A percentile compares a stretch with the other conserved stretches of the same genome.
These are phyloP conservation scores for Tetracladium setigerum DNA, from an alignment of 495 filamentous ascomycete genomes.

Conservation along the genomic window DNA sequence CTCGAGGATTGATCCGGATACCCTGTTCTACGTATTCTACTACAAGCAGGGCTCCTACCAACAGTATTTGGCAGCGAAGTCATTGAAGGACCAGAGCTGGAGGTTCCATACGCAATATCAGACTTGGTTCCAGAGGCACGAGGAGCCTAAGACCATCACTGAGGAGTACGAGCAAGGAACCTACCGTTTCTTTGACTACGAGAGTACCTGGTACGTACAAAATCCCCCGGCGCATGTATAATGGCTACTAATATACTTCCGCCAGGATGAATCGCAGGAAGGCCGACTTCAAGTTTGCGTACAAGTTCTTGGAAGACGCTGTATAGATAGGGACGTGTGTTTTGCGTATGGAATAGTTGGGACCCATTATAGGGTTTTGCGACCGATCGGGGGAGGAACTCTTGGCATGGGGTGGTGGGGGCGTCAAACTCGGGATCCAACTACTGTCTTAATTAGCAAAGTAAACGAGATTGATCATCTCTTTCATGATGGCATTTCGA, in stretches of 20 bases:
- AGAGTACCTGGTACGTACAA: conserved; percentile 83
- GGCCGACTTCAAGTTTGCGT: conserved; percentile 96
- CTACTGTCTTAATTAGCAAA: conserved; percentile 18
- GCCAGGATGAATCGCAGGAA: conserved; percentile 97
- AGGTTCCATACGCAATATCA: conserved; percentile 99
- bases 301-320: conserved; percentile 94
- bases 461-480: conserved; percentile 18
- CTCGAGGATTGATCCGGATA: conserved; percentile 83
- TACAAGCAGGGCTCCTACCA: conserved; percentile 95
- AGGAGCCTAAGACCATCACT: conserved; percentile 96
- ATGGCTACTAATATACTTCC: conserved; percentile 1
- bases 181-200: conserved; percentile 98
- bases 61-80: conserved; percentile 93
- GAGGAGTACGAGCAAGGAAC: conserved; percentile 98
- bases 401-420: no score
- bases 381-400: no score
- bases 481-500: conserved; percentile 6
- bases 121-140: conserved; percentile 97
- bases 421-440: no score
- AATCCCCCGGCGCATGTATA: background rate
- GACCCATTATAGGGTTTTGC: no score
- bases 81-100: conserved; percentile 95
- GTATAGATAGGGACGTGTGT: conserved; percentile 38
- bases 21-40: conserved; percentile 98
- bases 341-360: no score